Conservation (phyloP, 176 grass and related monocot species). For the Hsuehochloa calcarea region DNA sequence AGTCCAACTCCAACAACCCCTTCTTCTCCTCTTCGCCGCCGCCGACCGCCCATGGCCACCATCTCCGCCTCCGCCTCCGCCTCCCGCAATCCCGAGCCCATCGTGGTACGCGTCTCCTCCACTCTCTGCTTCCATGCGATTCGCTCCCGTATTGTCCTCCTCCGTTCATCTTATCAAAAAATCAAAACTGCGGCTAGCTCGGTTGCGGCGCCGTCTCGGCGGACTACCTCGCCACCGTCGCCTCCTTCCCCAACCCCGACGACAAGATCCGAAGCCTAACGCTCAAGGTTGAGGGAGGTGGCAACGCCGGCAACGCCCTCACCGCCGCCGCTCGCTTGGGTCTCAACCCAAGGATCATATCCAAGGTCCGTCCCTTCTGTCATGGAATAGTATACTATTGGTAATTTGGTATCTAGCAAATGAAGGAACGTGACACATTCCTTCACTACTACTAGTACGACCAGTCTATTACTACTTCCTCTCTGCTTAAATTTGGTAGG, state of each 20-base stretch:
- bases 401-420: too few species aligned
- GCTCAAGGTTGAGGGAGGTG: constrained; percentile 84
- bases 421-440: too few species aligned
- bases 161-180: too few species aligned
- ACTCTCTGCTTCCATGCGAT: too few species aligned
- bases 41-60: background rate
- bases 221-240: constrained; percentile 88
- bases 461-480: background rate
- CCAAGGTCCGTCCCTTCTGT: constrained; percentile 49
- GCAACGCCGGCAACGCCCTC: constrained; percentile 89
- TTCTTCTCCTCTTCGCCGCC: background rate
- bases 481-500: background rate
- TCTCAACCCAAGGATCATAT: constrained; percentile 60
- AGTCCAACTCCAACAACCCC: too few species aligned
- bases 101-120: background rate
- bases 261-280: constrained; percentile 89
- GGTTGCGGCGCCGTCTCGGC: constrained; percentile 69
- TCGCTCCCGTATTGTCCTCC: too few species aligned
- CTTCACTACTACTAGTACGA: background rate
- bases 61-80: background rate
- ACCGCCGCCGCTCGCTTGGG: constrained; percentile 75
- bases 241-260: constrained; percentile 81
- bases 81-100: background rate
- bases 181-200: background rate
- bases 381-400: too few species aligned